Evolutionary conservation across 2,329 filamentous ascomycete genomes (phyloP).

Genomic region (Dactylellina haptotyla): DNA sequence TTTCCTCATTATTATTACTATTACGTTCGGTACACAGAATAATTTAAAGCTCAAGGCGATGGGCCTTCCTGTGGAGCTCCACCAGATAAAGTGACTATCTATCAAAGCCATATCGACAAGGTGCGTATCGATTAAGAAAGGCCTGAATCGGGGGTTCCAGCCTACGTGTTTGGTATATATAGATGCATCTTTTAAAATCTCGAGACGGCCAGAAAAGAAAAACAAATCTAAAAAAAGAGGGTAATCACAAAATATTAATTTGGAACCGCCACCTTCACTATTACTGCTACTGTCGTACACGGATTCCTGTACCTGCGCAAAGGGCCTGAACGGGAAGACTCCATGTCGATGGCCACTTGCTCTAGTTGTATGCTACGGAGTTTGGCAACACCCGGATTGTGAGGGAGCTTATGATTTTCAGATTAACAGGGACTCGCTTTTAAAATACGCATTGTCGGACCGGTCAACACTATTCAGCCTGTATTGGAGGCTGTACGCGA

Average conservation of each 20-base stretch:
- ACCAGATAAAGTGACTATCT: conserved; percentile 14
- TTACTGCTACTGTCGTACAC: conserved; percentile 32
- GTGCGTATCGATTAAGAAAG: conserved; percentile 10
- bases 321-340: conserved; percentile 17
- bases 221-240: too few species aligned
- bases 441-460: conserved; percentile 53
- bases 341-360: conserved; percentile 24
- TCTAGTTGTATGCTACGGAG: not conserved
- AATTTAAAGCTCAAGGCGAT: conserved; percentile 5
- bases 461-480: conserved; percentile 52
- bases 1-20: conserved; percentile 37
- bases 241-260: too few species aligned
- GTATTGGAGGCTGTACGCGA: conserved; percentile 43
- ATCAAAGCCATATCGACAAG: conserved; percentile 14
- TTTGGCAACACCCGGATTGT: not conserved
- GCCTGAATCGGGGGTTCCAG: conserved; percentile 28
- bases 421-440: conserved; percentile 41
- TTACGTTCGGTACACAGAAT: conserved; percentile 37
- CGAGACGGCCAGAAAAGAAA: not conserved
- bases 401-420: conserved; percentile 27
- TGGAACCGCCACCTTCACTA: too few species aligned
- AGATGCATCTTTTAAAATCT: conserved; percentile 36
- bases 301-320: conserved; percentile 39
- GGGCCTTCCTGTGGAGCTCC: conserved; percentile 36
- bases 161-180: conserved; percentile 51